A percentile compares a stretch with the other conserved stretches of the same genome.
Evolutionary conservation across 2,329 filamentous ascomycete species (phyloP).

Genomic region (Epichloe coenophiala): DNA sequence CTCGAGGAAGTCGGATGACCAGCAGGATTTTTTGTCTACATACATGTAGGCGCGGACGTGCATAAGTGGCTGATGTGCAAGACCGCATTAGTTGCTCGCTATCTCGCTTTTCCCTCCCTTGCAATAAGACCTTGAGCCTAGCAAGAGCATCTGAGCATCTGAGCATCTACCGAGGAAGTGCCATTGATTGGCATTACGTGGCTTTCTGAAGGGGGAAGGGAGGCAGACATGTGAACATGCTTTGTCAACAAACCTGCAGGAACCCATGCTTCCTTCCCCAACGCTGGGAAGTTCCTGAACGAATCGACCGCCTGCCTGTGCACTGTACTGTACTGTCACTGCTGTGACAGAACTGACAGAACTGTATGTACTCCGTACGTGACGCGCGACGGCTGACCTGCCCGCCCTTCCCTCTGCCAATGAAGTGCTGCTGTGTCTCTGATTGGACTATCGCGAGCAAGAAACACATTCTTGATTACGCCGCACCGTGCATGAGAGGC

Average conservation of each 20-base stretch:
- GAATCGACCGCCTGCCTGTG: too few relatives aligned
- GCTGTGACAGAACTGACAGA: neutral
- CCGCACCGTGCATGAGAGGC: conserved; percentile 4
- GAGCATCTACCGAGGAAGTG: neutral
- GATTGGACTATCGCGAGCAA: neutral
- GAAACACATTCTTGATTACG: conserved; percentile 3
- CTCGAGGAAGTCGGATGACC: conserved; percentile 6
- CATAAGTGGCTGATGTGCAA: neutral
- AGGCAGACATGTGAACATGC: too few relatives aligned
- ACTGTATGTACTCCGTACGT: neutral
- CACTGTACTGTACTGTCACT: too few relatives aligned
- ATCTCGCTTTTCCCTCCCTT: neutral
- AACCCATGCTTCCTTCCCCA: too few relatives aligned
- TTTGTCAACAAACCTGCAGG: too few relatives aligned
- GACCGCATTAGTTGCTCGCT: neutral
- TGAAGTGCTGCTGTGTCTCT: neutral
- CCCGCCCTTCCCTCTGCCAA: neutral
- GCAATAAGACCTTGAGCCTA: neutral
- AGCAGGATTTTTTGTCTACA: neutral
- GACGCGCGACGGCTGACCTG: conserved; percentile 3
- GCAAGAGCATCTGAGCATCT: neutral
- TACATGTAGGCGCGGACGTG: neutral
- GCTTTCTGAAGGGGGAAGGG: neutral
- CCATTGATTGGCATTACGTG: neutral
- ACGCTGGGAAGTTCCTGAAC: too few relatives aligned